These are phyloP conservation scores for Barnettozyma vustinii DNA, from an alignment of 805 yeast genomes.

Conservation along the genomic window DNA sequence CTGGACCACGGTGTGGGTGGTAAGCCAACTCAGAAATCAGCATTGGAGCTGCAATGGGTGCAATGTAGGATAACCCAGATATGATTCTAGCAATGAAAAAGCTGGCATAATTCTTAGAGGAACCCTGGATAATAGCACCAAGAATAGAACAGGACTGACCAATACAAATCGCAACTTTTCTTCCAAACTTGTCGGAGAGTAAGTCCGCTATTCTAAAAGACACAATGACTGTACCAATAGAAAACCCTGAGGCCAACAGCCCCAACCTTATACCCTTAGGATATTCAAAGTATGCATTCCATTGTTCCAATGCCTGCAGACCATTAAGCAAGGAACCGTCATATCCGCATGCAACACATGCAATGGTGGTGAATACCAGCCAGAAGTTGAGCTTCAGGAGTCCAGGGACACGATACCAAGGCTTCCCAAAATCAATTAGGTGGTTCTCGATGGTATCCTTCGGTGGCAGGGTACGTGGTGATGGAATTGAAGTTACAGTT, in stretches of 20 bases:
- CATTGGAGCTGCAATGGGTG: constrained; percentile 43
- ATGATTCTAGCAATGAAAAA: constrained; percentile 34
- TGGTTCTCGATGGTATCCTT: constrained; percentile 12
- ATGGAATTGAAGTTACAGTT: neutral
- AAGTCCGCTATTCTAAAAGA: neutral
- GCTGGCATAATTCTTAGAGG: constrained; percentile 18
- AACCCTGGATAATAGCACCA: constrained; percentile 26
- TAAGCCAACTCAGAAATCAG: constrained; percentile 46
- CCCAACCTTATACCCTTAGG: constrained; percentile 38
- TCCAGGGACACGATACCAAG: constrained; percentile 35
- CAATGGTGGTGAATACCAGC: constrained; percentile 37
- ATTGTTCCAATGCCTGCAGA: constrained; percentile 38
- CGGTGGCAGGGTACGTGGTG: neutral
- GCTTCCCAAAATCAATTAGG: constrained; percentile 23
- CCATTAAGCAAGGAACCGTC: constrained; percentile 48
- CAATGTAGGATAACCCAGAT: constrained; percentile 43
- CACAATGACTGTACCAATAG: neutral
- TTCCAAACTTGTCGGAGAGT: neutral
- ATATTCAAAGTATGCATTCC: constrained; percentile 35
- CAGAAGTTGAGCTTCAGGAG: constrained; percentile 33
- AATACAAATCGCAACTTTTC: neutral
- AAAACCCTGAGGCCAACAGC: constrained; percentile 16
- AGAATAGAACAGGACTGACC: constrained; percentile 16
- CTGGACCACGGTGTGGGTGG: constrained; percentile 36
- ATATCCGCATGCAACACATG: constrained; percentile 44